Base-by-base conservation (phyloP, 352 stramenopile genomes). In the Globisporangium nagaii region DNA sequence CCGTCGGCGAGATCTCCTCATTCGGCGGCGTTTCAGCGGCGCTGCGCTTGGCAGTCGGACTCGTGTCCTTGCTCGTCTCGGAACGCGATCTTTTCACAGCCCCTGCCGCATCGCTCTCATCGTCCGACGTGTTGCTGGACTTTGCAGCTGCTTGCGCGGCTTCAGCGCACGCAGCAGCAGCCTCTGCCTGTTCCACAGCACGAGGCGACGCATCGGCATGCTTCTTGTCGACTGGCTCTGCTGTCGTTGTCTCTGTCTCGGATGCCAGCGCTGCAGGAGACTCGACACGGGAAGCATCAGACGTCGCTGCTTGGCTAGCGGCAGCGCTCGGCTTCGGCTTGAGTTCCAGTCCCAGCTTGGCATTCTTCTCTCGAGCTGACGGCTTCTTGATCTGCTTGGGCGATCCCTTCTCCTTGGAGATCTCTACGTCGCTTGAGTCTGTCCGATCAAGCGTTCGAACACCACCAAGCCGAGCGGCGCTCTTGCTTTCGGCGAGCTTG, bases 1-100 rank as follows among this genome's bases (percentile, higher is more conserved):
- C 52, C 7, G 50, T 62, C 7, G 34, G 42, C 22, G 58, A 62
- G 13, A 61, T 55, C 44, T 60, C 51, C 37, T 56, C 58, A 24
- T 50, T 56, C 28, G 50, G 42, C 37, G 28, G 35, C 5, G 50
- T 42, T 15, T 31, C 34, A 8, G 24, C 34, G 15, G 43, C 24
- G 25, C 42, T 48, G 28, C 28, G 50, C 9, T 22, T 50, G 15
- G 27, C 9, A 12, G 19, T 2, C 19, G 43, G 8, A 27, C 27
- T 36, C 20, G 20, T 50, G 43, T 50, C 27, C 11, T 36, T 9
- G n/a, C 25, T 50, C 27, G 36, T 24, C 11, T 50, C 27, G 12
- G n/a, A 34, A 27, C n/a, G 27, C 4, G 15, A 19, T 43, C n/a
- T 43, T 24, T 50, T 34, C 43, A 37, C 11, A n/a, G n/a, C 37